Percentiles rank a stretch among this genome's conserved stretches.
These are phyloP conservation scores for Colletotrichum musae DNA, from an alignment of 2,329 filamentous ascomycete species.

Conservation along the genomic window DNA sequence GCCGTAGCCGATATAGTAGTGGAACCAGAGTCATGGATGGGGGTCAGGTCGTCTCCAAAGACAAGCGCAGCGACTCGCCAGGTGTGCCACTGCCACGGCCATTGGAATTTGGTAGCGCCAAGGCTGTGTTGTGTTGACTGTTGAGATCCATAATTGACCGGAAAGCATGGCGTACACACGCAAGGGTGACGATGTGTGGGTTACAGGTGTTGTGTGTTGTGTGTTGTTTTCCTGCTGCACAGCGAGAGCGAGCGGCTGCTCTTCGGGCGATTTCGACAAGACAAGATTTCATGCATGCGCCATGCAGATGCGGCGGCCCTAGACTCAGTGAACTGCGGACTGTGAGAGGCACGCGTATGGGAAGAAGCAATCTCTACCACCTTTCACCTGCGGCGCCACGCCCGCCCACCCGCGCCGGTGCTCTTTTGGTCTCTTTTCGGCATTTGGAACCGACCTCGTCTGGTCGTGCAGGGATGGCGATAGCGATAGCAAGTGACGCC, in stretches of 20 bases:
- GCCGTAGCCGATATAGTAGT: conserved; percentile 37
- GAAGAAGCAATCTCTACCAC: conserved; percentile 22
- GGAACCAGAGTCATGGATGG: conserved; percentile 29
- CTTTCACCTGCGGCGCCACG: neutral
- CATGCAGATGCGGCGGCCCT: neutral
- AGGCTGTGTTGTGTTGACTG: neutral
- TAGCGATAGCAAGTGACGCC: conserved; percentile 29
- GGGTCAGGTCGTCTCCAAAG: conserved; percentile 1
- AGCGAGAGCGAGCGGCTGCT: conserved; percentile 21
- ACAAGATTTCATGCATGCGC: conserved; percentile 26
- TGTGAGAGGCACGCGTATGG: no score
- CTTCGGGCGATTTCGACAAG: conserved; percentile 32
- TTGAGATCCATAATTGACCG: conserved; percentile 25
- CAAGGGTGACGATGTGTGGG: conserved; percentile 10
- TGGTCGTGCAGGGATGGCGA: conserved; percentile 28
- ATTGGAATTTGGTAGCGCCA: no score
- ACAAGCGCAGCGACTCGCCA: conserved; percentile 1
- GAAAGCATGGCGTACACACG: neutral
- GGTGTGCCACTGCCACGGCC: neutral
- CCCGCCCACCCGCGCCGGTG: neutral
- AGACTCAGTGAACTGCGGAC: neutral
- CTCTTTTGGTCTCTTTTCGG: conserved; percentile 16
- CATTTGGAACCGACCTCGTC: conserved; percentile 29
- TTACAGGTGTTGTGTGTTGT: conserved; percentile 9
- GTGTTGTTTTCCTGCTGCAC: conserved; percentile 7